A percentile compares a stretch with the other conserved stretches of the same genome.
phyloP scores from a whole-genome alignment of 2,329 filamentous ascomycete species.

The Colletotrichum plurivorum region DNA sequence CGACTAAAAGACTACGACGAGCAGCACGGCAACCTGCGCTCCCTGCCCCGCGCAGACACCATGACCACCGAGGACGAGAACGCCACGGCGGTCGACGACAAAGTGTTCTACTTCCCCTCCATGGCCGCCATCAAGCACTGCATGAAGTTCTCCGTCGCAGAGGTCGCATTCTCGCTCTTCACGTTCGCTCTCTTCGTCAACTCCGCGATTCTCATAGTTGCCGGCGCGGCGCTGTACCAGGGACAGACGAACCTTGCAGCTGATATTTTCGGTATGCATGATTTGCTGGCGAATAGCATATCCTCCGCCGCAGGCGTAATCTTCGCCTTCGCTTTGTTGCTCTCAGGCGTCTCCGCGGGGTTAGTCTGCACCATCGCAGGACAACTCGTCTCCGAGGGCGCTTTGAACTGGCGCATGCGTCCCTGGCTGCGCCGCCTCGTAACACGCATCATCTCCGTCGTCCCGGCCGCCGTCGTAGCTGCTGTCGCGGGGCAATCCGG shows the following conservation, averaged over 20 bases:
- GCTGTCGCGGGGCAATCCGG: constrained; percentile 80
- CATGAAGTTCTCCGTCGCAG: constrained; percentile 80
- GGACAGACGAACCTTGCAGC: constrained; percentile 73
- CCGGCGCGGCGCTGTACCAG: constrained; percentile 81
- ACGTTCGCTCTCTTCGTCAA: constrained; percentile 90
- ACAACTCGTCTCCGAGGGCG: constrained; percentile 90
- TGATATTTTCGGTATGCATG: constrained; percentile 87
- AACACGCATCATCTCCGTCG: constrained; percentile 84
- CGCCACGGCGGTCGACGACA: constrained; percentile 49
- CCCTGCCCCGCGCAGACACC: constrained; percentile 51
- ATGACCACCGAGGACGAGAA: constrained; percentile 46
- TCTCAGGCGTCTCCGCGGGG: constrained; percentile 85
- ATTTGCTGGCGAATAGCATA: constrained; percentile 77
- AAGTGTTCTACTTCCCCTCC: constrained; percentile 78
- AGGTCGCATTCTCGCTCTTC: constrained; percentile 80
- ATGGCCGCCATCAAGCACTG: constrained; percentile 80
- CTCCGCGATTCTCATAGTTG: constrained; percentile 87
- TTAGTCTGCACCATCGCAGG: constrained; percentile 92
- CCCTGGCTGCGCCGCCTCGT: constrained; percentile 86
- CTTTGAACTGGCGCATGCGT: constrained; percentile 79
- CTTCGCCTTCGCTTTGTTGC: constrained; percentile 85
- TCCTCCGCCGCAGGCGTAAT: constrained; percentile 83
- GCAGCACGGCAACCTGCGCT: constrained; percentile 60
- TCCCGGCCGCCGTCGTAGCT: constrained; percentile 86
- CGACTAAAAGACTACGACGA: constrained; percentile 75